Base-by-base conservation (phyloP, 2,329 filamentous ascomycete genomes). In the Cordyceps javanica region DNA sequence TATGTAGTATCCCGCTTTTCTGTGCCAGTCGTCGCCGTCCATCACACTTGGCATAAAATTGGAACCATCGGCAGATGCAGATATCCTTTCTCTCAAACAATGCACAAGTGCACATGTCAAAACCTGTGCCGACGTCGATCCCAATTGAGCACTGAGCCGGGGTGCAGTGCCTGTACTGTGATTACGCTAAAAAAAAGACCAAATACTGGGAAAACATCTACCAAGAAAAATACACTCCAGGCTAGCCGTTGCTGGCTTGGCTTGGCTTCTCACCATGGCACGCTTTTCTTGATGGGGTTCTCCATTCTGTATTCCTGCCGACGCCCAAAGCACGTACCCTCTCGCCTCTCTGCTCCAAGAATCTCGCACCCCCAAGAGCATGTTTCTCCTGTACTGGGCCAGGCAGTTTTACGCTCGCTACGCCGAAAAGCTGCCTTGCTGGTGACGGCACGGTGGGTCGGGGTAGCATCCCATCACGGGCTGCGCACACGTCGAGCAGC, bases 241-340 rank as follows among this genome's bases (percentile, higher is more conserved):
- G 54, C 54, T 57, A 44, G 46, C 38, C 55, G 55, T 51, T 45
- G 55, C 46, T 44, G 46, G 38, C 14, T 44, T 51, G 38, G 34
- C n/a, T n/a, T 13, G 25, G 13, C 14, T 32, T 11, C 19, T 49
- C 46, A 51, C 34, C 44, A 42, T 50, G 5, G 25, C 34, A n/a
- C 34, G 26, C 19, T 38, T 26, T 51, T 38, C 14, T 14, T 23
- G 5, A n/a, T 46, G 42, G 39, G 42, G n/a, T 30, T 38, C 6
- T 19, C 23, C 2, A 36, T 21, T 13, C 36, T 54, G n/a, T 23
- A 16, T 21, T n/a, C 11, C 39, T 26, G 28, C 45, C 39, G 38
- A 39, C 34, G 49, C 25, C 25, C 9, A 41, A 52, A 9, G 36
- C n/a, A n/a, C n/a, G n/a, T n/a, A n/a, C n/a, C n/a, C n/a, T n/a